phyloP scores from a whole-genome alignment of 2,329 filamentous ascomycete species.

The Sarocladium brachiariae region DNA sequence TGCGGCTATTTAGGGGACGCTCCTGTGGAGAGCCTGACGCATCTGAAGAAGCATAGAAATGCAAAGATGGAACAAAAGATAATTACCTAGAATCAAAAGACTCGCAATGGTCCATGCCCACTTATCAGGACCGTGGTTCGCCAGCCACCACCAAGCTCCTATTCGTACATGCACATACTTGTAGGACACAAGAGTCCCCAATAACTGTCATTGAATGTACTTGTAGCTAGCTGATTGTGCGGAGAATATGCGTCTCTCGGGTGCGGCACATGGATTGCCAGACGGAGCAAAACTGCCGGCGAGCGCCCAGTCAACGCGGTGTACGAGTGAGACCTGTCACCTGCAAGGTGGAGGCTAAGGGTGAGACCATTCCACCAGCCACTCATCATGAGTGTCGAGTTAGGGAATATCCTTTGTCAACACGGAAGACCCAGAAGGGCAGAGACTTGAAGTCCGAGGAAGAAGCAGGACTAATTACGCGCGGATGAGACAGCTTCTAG shows the following conservation, averaged over 20 bases:
- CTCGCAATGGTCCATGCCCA: neutral
- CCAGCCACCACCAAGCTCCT: no score
- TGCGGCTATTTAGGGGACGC: constrained; percentile 3
- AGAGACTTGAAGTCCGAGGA: neutral
- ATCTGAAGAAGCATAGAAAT: constrained; percentile 6
- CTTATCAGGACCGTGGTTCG: neutral
- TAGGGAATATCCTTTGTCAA: no score
- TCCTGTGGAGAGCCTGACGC: neutral
- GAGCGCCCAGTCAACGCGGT: neutral
- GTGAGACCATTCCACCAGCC: neutral
- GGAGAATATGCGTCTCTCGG: no score
- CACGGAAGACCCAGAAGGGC: no score
- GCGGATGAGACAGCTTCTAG: constrained; percentile 8
- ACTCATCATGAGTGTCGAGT: no score
- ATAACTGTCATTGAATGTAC: no score
- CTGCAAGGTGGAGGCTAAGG: neutral
- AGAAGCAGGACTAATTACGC: neutral
- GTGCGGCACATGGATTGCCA: neutral
- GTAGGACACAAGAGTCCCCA: no score
- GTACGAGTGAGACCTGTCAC: neutral
- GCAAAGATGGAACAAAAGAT: neutral
- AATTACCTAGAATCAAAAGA: constrained; percentile 8
- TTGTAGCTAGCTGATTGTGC: no score
- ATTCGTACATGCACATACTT: no score
- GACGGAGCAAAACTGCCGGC: neutral